Percentiles rank a stretch among this genome's conserved stretches.
Evolutionary conservation across 257 asterid species (phyloP).

Genomic region (Solanum sejunctum): DNA sequence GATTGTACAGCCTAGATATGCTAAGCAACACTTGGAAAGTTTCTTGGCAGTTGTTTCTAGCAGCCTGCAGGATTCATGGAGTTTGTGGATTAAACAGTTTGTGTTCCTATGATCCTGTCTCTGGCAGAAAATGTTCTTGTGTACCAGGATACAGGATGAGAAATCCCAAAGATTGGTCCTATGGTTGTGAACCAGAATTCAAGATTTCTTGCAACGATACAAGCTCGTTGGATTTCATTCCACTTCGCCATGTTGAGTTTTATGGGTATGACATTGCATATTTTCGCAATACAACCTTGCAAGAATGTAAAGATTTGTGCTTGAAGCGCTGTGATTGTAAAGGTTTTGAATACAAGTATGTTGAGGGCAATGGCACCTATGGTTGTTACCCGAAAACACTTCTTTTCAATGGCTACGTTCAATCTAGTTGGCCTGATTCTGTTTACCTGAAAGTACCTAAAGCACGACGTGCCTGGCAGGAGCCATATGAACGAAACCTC

Average conservation of each 20-base stretch:
- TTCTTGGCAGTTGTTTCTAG: slow-evolving; percentile 14
- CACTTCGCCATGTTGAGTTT: slow-evolving; percentile 12
- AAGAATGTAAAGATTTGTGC: slow-evolving; percentile 13
- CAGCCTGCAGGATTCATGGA: slow-evolving; percentile 22
- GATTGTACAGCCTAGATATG: slow-evolving; percentile 18
- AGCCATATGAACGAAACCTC: neutral
- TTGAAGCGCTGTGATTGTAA: slow-evolving; percentile 13
- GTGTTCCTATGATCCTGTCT: slow-evolving; percentile 5
- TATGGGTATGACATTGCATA: slow-evolving; percentile 24
- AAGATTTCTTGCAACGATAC: neutral
- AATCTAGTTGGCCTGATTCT: neutral
- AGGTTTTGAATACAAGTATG: slow-evolving; percentile 24
- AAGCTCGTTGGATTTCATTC: neutral
- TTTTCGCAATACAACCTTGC: slow-evolving; percentile 2
- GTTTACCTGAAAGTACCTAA: slow-evolving; percentile 15
- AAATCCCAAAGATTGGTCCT: slow-evolving; percentile 19
- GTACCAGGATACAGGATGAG: slow-evolving; percentile 22
- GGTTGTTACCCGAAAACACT: slow-evolving; percentile 14
- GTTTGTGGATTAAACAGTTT: slow-evolving; percentile 27
- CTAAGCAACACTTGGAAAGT: slow-evolving; percentile 11
- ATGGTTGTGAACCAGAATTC: slow-evolving; percentile 27
- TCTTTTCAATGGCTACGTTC: slow-evolving; percentile 18
- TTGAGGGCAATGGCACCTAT: neutral
- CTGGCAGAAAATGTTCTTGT: slow-evolving; percentile 21
- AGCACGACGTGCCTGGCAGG: neutral